These are phyloP conservation scores for Paspalum notatum DNA, from an alignment of 176 grass and related monocot genomes.

Conservation along the genomic window DNA sequence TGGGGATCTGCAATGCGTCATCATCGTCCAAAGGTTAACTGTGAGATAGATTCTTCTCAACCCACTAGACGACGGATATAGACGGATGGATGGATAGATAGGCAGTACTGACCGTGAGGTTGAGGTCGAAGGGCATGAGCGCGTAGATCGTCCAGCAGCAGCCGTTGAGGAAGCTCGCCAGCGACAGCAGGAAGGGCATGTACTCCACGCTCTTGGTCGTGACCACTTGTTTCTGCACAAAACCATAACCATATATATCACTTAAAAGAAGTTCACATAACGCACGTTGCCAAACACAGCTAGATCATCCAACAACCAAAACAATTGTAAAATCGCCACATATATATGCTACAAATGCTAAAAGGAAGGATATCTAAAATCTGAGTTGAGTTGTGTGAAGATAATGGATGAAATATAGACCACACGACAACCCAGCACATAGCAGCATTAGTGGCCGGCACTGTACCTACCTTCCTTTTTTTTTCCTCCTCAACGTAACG, in stretches of 20 bases:
- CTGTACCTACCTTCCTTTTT: background rate
- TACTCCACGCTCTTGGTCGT: constrained; percentile 68
- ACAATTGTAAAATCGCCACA: too few species aligned
- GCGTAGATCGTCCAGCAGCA: constrained; percentile 77
- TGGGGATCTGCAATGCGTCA: constrained; percentile 57
- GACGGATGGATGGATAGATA: background rate
- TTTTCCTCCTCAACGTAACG: background rate
- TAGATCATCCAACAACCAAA: background rate
- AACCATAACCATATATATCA: background rate
- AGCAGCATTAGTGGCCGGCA: background rate
- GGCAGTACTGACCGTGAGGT: constrained; percentile 41
- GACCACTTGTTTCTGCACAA: constrained; percentile 59
- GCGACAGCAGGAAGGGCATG: constrained; percentile 74
- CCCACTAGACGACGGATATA: too few species aligned
- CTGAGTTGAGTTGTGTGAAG: too few species aligned
- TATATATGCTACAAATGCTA: too few species aligned
- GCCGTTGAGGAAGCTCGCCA: constrained; percentile 62
- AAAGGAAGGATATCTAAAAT: too few species aligned
- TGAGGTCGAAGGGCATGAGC: constrained; percentile 76
- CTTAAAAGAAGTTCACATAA: background rate
- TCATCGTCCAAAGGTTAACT: background rate
- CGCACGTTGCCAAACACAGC: background rate
- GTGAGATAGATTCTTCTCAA: background rate
- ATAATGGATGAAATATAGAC: too few species aligned
- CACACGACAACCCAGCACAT: too few species aligned